These are phyloP conservation scores for Tetracentron sinense DNA, from an alignment of 164 flowering plant species.

Conservation along the genomic window DNA sequence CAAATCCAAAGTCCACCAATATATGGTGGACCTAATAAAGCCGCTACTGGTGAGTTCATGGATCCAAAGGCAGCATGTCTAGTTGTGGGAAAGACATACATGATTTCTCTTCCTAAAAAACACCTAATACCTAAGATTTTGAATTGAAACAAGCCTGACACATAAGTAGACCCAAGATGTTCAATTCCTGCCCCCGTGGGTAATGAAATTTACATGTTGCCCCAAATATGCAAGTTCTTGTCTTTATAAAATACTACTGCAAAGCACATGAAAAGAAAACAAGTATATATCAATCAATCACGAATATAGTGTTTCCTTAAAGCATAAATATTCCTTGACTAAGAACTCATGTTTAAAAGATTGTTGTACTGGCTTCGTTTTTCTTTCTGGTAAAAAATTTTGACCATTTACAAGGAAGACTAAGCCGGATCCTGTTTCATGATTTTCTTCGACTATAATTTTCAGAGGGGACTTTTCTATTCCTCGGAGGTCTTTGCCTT, in stretches of 20 bases:
- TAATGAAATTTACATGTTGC: conserved; percentile 71
- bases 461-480: not conserved
- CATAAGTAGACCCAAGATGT: conserved; percentile 55
- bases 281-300: not conserved
- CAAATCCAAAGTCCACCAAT: conserved; percentile 43
- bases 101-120: conserved; percentile 58
- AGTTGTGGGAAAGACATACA: conserved; percentile 37
- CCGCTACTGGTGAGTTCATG: conserved; percentile 27
- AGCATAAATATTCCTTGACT: too few species aligned
- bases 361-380: not conserved
- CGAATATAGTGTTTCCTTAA: too few species aligned
- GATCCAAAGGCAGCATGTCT: conserved; percentile 38
- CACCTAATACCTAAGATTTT: not conserved
- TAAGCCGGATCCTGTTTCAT: not conserved
- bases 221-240: conserved; percentile 74
- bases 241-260: conserved; percentile 71
- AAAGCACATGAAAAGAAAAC: conserved; percentile 14
- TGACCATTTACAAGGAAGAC: not conserved
- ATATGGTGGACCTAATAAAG: conserved; percentile 42
- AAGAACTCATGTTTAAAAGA: not conserved
- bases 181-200: conserved; percentile 54
- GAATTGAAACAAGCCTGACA: conserved; percentile 29
- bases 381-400: not conserved
- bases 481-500: too few species aligned
- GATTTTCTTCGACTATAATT: not conserved